These are phyloP conservation scores for Trichoderma citrinoviride DNA, from an alignment of 2,329 filamentous ascomycete species.

Conservation along the genomic window DNA sequence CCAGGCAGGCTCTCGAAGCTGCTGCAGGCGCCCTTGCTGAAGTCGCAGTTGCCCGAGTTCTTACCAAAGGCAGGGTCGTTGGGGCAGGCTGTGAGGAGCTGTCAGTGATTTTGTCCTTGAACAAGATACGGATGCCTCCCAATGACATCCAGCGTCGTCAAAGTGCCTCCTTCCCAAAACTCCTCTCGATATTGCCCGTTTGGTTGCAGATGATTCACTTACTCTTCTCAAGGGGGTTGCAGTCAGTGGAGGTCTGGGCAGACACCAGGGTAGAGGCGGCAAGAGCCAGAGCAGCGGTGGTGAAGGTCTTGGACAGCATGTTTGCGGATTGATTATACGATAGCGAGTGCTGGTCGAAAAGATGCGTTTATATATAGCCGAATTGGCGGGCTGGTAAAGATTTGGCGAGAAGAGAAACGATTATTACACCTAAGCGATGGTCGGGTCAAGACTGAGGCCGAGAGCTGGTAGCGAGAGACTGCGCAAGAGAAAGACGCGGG, in stretches of 20 bases:
- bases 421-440: conserved; percentile 17
- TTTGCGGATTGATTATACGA: conserved; percentile 21
- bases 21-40: conserved; percentile 67
- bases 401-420: conserved; percentile 7
- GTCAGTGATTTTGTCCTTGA: not conserved
- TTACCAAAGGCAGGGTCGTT: conserved; percentile 73
- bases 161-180: not conserved
- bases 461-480: conserved; percentile 21
- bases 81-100: conserved; percentile 57
- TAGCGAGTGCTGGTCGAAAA: conserved; percentile 1
- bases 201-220: conserved; percentile 24
- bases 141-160: not conserved
- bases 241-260: conserved; percentile 57
- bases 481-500: conserved; percentile 16
- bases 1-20: conserved; percentile 48
- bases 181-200: no score
- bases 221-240: conserved; percentile 55
- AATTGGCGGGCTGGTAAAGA: not conserved
- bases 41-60: conserved; percentile 61
- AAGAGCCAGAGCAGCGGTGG: conserved; percentile 47
- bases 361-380: conserved; percentile 3
- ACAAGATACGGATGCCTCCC: not conserved
- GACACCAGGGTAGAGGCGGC: conserved; percentile 49
- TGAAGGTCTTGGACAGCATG: conserved; percentile 47
- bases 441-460: not conserved